phyloP scores from a whole-genome alignment of 768 basidiomycete genomes.

The Boletus fagicola region DNA sequence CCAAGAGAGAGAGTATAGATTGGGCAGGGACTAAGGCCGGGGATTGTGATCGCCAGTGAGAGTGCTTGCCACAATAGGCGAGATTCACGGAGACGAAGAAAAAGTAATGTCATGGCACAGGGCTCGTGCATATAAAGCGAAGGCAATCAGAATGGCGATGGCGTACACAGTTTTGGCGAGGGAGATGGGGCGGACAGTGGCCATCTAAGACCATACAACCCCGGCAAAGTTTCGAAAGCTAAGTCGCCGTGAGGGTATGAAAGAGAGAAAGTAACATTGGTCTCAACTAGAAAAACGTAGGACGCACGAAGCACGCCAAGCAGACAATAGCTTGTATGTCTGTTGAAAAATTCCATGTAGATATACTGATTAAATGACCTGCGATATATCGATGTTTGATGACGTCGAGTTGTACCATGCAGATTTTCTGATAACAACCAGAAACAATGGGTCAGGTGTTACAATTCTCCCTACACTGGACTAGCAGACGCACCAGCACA shows the following conservation, averaged over 20 bases:
- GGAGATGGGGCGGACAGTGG: background rate
- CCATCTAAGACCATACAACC: background rate
- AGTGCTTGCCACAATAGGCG: background rate
- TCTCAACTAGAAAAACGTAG: background rate
- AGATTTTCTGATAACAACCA: background rate
- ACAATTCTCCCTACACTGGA: background rate
- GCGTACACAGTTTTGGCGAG: background rate
- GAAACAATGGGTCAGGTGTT: background rate
- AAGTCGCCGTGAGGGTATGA: background rate
- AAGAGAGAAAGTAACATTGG: background rate
- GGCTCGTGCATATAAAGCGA: background rate
- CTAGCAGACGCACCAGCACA: constrained; percentile 10
- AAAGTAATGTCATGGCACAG: background rate
- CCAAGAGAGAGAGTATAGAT: background rate
- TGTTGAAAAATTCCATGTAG: background rate
- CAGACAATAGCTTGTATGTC: background rate
- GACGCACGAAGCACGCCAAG: background rate
- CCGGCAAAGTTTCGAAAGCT: background rate
- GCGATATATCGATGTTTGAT: background rate
- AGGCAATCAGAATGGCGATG: background rate
- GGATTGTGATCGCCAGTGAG: background rate
- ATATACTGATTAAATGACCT: background rate
- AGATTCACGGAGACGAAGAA: background rate
- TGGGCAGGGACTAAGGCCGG: background rate
- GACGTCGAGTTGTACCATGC: background rate